Percentiles rank a stretch among this genome's conserved stretches.
These are phyloP conservation scores for Pleurotus pulmonarius DNA, from an alignment of 768 basidiomycete genomes.

Conservation along the genomic window DNA sequence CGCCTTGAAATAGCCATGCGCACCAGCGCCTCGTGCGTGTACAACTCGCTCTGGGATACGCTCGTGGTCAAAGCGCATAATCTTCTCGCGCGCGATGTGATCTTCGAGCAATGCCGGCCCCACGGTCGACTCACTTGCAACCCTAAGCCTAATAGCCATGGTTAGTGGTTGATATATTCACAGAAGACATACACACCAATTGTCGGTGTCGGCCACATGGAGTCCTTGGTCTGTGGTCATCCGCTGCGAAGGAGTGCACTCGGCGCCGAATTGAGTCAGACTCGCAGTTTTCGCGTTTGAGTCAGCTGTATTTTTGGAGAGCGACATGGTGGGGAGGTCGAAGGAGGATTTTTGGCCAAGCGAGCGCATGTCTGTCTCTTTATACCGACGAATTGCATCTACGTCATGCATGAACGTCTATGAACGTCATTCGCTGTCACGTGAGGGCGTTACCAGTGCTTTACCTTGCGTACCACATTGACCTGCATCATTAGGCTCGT, in stretches of 20 bases:
- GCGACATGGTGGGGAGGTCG: conserved; percentile 15
- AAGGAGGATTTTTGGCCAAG: neutral
- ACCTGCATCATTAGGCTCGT: no score
- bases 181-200: conserved; percentile 39
- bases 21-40: conserved; percentile 68
- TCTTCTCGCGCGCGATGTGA: conserved; percentile 70
- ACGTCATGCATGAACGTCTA: no score
- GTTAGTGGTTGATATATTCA: neutral
- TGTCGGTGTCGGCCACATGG: conserved; percentile 57
- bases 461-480: no score
- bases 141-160: conserved; percentile 45
- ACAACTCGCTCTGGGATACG: conserved; percentile 86
- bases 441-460: no score
- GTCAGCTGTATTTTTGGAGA: conserved; percentile 11
- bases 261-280: conserved; percentile 27
- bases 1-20: conserved; percentile 82
- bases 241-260: conserved; percentile 21
- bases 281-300: conserved; percentile 29
- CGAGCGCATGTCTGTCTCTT: no score
- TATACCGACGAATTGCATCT: no score
- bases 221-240: conserved; percentile 65
- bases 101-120: conserved; percentile 82
- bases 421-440: no score
- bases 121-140: conserved; percentile 36
- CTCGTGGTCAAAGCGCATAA: conserved; percentile 82